A percentile compares a stretch with the other conserved stretches of the same genome.
Conservation (phyloP, 2,329 filamentous ascomycete genomes). For the Colletotrichum salicis region DNA sequence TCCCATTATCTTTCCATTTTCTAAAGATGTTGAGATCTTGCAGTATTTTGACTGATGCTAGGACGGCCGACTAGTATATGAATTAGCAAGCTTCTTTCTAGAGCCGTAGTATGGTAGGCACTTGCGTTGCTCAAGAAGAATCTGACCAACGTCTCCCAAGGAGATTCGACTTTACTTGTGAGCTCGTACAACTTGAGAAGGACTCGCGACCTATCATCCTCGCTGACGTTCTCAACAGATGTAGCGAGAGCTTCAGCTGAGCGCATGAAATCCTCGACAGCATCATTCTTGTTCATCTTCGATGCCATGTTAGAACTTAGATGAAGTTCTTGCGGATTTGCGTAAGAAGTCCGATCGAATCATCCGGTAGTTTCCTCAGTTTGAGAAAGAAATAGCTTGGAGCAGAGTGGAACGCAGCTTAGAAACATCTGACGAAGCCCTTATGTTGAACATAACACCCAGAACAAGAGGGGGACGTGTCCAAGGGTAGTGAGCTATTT, state of each 20-base stretch:
- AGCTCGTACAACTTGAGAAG: conserved; percentile 12
- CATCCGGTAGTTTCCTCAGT: too few relatives aligned
- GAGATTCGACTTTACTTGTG: background rate
- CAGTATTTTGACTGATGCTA: background rate
- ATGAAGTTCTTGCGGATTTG: accelerated
- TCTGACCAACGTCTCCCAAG: conserved; percentile 17
- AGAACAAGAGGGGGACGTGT: background rate
- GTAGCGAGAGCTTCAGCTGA: background rate
- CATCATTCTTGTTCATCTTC: background rate
- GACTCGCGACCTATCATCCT: background rate
- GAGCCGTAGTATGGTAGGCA: background rate
- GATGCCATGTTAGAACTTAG: too few relatives aligned
- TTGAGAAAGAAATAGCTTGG: too few relatives aligned
- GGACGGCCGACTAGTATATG: background rate
- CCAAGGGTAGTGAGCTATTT: background rate
- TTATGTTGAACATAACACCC: too few relatives aligned
- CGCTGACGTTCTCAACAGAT: background rate
- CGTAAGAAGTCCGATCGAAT: too few relatives aligned
- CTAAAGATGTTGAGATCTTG: background rate
- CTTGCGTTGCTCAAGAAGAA: conserved; percentile 3
- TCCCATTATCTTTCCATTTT: background rate
- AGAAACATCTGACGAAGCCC: too few relatives aligned
- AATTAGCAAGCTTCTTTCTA: background rate
- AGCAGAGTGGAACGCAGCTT: too few relatives aligned
- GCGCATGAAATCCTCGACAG: background rate